Base-by-base conservation (phyloP, 2,329 filamentous ascomycete genomes). In the Calonectria hawksworthii region DNA sequence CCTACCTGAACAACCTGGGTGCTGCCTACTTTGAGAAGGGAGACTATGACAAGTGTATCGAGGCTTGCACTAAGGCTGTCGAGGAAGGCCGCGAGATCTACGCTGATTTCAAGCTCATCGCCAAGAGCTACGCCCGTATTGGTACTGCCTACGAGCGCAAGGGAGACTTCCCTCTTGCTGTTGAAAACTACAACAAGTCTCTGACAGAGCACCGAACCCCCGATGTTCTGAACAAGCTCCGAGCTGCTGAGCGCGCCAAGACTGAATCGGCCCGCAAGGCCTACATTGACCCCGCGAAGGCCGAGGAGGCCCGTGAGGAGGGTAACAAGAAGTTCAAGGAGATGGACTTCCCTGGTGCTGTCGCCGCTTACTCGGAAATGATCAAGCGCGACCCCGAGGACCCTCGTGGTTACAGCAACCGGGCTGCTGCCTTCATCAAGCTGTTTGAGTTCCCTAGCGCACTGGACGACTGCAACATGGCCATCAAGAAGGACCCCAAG, bases 261-360 rank as follows among this genome's bases (percentile, higher is more conserved):
- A 92, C 91, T 77, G 95, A 94, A 77, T 88, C 90, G 28, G 94
- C 95, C 75, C 95, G 92, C 85, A 87, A 93, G 77, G 92, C 96
- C 3, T 99, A 99, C 86, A 88, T 99, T 80, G 94, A 97, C 86
- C 95, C 97, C 0, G 94, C 89, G 80, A 96, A 98, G 89, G 97
- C 97, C 28, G 97, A 99, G 83, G 95, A 98, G 89, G 96, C 97
- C 18, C 96, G 97, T 79, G 95, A 98, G 85, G 93, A 98, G 74
- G 97, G 97, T 56, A 98, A 98, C 87, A 92, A 95, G 86, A 98
- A 98, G 87, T 99, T 99, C 91, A 99, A 99, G 90, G 95, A 96
- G 82, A 93, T 92, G 38, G 96, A 99, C 86, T 99, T 96, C 94
- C 96, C 97, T 14, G 97, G 92, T 68, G 97, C 97, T 13, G 96